Evolutionary conservation across 805 yeast genomes (phyloP).

Genomic region (Metschnikowia reukaufii): DNA sequence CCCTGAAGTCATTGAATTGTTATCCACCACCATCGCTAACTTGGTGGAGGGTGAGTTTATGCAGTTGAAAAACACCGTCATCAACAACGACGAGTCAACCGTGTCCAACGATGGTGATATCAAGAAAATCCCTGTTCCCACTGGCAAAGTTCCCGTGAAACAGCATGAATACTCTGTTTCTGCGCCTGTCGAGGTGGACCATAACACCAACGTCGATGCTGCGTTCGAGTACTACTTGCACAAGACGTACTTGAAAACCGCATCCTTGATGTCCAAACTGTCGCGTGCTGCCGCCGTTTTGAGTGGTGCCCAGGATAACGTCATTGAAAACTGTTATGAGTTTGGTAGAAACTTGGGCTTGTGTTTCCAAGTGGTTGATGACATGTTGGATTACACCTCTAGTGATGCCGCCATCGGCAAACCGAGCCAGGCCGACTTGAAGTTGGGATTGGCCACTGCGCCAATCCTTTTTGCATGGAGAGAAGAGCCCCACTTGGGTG

Average conservation of each 20-base stretch:
- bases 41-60: slow-evolving; percentile 97
- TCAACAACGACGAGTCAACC: slow-evolving; percentile 46
- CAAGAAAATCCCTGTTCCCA: slow-evolving; percentile 51
- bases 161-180: slow-evolving; percentile 58
- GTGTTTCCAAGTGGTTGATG: slow-evolving; percentile 96
- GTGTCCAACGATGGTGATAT: slow-evolving; percentile 50
- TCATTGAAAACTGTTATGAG: slow-evolving; percentile 84
- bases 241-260: slow-evolving; percentile 94
- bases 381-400: slow-evolving; percentile 92
- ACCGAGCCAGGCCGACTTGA: slow-evolving; percentile 93
- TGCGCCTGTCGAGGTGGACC: slow-evolving; percentile 47
- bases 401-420: slow-evolving; percentile 84
- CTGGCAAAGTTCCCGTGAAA: slow-evolving; percentile 61
- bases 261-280: slow-evolving; percentile 89
- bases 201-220: slow-evolving; percentile 68
- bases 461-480: slow-evolving; percentile 96
- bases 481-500: slow-evolving; percentile 80
- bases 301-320: slow-evolving; percentile 72
- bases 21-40: slow-evolving; percentile 95
- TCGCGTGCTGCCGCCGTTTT: slow-evolving; percentile 91
- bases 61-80: slow-evolving; percentile 93
- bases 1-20: slow-evolving; percentile 94
- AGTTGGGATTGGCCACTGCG: slow-evolving; percentile 94
- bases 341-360: slow-evolving; percentile 92
- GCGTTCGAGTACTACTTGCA: slow-evolving; percentile 94